These are phyloP conservation scores for Shiraia sp. DNA, from an alignment of 2,329 filamentous ascomycete genomes.

Conservation along the genomic window DNA sequence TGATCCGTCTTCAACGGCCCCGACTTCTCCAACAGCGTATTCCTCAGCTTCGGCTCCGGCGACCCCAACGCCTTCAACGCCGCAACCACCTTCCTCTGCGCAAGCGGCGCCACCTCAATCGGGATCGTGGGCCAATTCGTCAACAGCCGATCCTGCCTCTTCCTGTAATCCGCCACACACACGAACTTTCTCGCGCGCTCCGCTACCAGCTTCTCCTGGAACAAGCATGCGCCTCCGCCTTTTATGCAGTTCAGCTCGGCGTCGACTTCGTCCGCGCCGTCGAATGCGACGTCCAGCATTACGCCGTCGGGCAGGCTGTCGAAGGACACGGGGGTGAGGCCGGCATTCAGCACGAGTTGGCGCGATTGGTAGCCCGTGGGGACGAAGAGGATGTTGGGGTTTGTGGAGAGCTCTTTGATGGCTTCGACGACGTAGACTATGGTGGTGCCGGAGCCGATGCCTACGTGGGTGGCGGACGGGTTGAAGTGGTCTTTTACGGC, in stretches of 20 bases:
- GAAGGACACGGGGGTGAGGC: slow-evolving; percentile 76
- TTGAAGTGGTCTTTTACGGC: slow-evolving; percentile 74
- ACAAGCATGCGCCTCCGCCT: slow-evolving; percentile 94
- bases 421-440: slow-evolving; percentile 86
- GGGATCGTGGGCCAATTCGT: slow-evolving; percentile 82
- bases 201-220: slow-evolving; percentile 96
- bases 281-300: slow-evolving; percentile 86
- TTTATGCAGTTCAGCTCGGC: slow-evolving; percentile 96
- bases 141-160: slow-evolving; percentile 76
- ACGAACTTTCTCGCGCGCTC: slow-evolving; percentile 82
- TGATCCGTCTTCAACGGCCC: slow-evolving; percentile 86
- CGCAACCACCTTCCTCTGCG: slow-evolving; percentile 74
- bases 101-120: slow-evolving; percentile 88
- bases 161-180: slow-evolving; percentile 89
- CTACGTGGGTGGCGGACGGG: slow-evolving; percentile 65
- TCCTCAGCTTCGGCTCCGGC: slow-evolving; percentile 69
- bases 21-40: slow-evolving; percentile 74
- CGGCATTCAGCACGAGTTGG: slow-evolving; percentile 79
- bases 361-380: slow-evolving; percentile 92
- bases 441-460: slow-evolving; percentile 80
- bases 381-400: slow-evolving; percentile 73
- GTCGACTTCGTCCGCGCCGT: slow-evolving; percentile 96
- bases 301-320: slow-evolving; percentile 69
- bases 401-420: slow-evolving; percentile 56
- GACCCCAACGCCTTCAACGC: slow-evolving; percentile 76